Evolutionary conservation across 129 eudicot species (phyloP).

Genomic region (Helianthus tuberosus): DNA sequence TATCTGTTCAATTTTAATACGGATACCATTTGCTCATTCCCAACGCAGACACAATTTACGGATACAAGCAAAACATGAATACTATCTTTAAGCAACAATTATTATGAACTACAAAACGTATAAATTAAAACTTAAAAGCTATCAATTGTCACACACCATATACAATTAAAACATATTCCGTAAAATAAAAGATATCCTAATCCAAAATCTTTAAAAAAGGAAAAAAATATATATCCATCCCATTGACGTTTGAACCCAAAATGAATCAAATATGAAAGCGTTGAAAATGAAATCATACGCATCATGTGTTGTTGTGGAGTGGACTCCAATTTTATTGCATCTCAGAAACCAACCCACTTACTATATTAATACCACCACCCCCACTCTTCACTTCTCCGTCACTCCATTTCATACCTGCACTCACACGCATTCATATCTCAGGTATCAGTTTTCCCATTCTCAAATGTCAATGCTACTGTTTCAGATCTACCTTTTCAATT

Average conservation of each 20-base stretch:
- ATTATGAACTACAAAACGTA: not conserved
- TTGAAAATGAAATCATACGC: constrained; percentile 20
- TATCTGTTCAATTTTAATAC: no score
- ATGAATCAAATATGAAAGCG: not conserved
- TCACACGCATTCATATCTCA: constrained; percentile 21
- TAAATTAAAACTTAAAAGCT: not conserved
- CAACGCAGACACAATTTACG: no score
- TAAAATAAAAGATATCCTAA: not conserved
- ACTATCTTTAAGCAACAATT: not conserved
- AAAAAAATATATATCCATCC: not conserved
- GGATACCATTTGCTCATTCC: no score
- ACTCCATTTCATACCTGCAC: constrained; percentile 8
- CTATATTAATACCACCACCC: constrained; percentile 21
- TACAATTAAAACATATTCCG: not conserved
- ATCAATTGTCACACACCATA: not conserved
- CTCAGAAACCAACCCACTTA: constrained; percentile 5
- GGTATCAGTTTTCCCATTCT: constrained; percentile 19
- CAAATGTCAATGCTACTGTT: not conserved
- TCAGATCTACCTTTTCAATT: not conserved
- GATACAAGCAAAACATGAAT: not conserved
- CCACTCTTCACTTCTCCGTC: constrained; percentile 44
- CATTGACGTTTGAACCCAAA: constrained; percentile 20
- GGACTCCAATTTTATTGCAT: constrained; percentile 32
- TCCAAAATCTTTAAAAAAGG: not conserved
- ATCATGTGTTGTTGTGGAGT: constrained; percentile 36